Conservation (phyloP, 306 rosid genomes). For the Rosa chinensis region DNA sequence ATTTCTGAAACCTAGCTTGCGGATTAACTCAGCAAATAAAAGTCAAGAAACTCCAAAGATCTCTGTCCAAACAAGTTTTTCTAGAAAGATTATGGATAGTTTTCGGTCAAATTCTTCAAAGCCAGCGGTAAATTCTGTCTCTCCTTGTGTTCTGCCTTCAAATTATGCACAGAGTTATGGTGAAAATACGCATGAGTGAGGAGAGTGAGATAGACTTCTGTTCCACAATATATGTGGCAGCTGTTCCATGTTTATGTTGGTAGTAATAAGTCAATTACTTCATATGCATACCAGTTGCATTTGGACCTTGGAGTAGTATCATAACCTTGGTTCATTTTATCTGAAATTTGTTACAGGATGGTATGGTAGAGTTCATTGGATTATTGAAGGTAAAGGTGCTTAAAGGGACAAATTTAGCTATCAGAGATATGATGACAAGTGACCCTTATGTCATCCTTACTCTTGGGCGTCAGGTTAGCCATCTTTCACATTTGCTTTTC, state of each 20-base stretch:
- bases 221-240: not conserved
- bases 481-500: conserved; percentile 14
- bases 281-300: not conserved
- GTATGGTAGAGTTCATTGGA: conserved; percentile 93
- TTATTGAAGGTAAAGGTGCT: conserved; percentile 86
- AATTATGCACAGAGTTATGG: conserved; percentile 16
- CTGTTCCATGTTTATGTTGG: not conserved
- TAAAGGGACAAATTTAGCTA: conserved; percentile 83
- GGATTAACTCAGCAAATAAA: conserved; percentile 52
- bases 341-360: conserved; percentile 64
- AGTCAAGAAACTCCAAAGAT: conserved; percentile 27
- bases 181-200: not conserved
- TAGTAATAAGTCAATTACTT: not conserved
- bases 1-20: conserved; percentile 93
- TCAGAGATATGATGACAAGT: conserved; percentile 94
- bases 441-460: conserved; percentile 91
- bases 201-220: conserved; percentile 8
- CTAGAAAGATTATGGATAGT: conserved; percentile 53
- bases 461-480: conserved; percentile 85
- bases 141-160: conserved; percentile 21
- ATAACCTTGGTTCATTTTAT: conserved; percentile 32
- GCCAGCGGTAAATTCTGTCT: conserved; percentile 50
- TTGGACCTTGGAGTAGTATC: not conserved
- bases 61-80: conserved; percentile 51
- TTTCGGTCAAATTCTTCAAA: conserved; percentile 51